phyloP scores from a whole-genome alignment of 345 rosid species.

The Rhodomyrtus tomentosa region DNA sequence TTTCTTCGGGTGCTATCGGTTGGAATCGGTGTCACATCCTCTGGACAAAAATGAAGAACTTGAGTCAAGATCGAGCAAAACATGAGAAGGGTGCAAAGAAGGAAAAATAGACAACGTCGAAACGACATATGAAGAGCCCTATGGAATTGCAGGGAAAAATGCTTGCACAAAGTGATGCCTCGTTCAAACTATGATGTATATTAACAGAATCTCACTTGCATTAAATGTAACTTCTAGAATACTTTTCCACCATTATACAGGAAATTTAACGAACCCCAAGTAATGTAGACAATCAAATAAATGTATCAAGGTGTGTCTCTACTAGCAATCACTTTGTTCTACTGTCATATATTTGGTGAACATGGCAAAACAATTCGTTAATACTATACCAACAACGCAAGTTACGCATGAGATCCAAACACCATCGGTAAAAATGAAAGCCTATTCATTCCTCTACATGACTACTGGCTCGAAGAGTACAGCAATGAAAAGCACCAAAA shows the following conservation, averaged over 20 bases:
- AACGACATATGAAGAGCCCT: background rate
- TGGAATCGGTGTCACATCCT: conserved; percentile 55
- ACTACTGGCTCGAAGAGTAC: background rate
- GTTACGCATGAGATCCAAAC: background rate
- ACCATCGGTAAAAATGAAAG: background rate
- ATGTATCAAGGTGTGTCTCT: background rate
- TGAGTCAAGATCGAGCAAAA: background rate
- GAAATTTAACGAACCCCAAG: background rate
- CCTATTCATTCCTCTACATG: background rate
- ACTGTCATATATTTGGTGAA: background rate
- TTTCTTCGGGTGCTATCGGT: conserved; percentile 54
- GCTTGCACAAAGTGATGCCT: background rate
- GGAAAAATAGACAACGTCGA: background rate
- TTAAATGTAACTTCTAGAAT: background rate
- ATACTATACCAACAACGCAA: background rate
- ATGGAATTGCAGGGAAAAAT: background rate
- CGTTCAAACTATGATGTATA: background rate
- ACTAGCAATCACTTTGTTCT: background rate
- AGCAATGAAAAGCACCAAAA: background rate
- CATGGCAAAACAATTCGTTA: background rate
- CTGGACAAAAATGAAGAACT: conserved; percentile 8
- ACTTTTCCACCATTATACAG: background rate
- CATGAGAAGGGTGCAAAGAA: background rate
- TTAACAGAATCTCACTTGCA: background rate
- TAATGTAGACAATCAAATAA: background rate